A percentile compares a stretch with the other conserved stretches of the same genome.
Conservation (phyloP, 1,284 basidiomycete genomes). For the Ceratobasidium sp. region DNA sequence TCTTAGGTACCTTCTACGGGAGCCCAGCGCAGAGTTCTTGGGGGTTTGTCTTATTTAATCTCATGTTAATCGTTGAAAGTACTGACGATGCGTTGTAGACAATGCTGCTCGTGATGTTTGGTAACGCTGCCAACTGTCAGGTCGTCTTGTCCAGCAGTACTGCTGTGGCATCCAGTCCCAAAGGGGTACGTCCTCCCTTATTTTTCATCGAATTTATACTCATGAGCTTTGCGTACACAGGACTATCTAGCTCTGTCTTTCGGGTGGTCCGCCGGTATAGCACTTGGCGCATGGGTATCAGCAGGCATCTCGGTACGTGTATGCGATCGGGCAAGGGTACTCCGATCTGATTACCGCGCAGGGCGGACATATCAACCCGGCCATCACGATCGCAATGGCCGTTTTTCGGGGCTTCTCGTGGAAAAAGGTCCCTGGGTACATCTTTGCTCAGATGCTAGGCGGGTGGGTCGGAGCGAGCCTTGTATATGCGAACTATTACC, state of each 20-base stretch:
- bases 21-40: conserved; percentile 72
- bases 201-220: neutral
- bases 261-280: conserved; percentile 70
- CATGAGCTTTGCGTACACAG: conserved; percentile 50
- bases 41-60: conserved; percentile 48
- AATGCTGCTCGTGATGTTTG: conserved; percentile 70
- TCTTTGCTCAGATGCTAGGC: conserved; percentile 74
- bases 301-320: conserved; percentile 60
- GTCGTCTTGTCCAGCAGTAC: conserved; percentile 63
- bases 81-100: conserved; percentile 47
- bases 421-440: conserved; percentile 70
- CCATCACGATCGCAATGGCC: conserved; percentile 73
- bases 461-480: conserved; percentile 69
- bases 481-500: conserved; percentile 76
- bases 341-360: conserved; percentile 44
- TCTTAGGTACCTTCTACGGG: no score
- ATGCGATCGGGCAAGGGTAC: no score
- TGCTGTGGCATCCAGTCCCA: conserved; percentile 58
- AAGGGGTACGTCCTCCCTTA: conserved; percentile 64
- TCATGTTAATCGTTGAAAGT: neutral
- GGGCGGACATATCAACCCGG: conserved; percentile 80
- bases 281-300: conserved; percentile 72
- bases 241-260: conserved; percentile 64
- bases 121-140: conserved; percentile 69
- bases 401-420: conserved; percentile 75